Evolutionary conservation across 2,329 filamentous ascomycete species (phyloP), one percentile per base, ranked within the genome.

Genomic region (Dichotomopilus funicola): DNA sequence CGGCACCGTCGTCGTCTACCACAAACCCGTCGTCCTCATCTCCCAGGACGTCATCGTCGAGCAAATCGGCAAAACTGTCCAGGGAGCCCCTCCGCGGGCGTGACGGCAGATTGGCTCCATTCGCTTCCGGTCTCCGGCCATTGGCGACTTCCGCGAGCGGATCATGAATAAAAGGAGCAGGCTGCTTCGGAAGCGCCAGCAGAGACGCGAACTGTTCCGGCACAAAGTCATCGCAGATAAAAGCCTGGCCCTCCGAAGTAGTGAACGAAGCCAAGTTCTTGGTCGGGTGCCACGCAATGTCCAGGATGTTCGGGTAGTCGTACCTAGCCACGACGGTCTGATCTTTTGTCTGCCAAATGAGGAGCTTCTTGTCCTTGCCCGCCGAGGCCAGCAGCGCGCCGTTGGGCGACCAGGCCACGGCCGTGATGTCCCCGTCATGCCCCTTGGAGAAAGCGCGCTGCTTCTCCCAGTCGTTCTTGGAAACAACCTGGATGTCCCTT

Each of bases 361-460:
- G 69, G 4, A 95, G 73, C 67, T 83, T 89, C 63, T 81, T 79
- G 65, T 88, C 85, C 62, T 82, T 83, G 59, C 76, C 83, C 12
- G 86, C 83, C 13, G 83, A 83, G 8, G 85, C 90, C 27, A 99
- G 77, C 65, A 99, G 77, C 1, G 91, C 89, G 41, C 94, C 94
- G 67, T 99, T 99, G 1, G 91, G 90, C 11, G 92, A 96, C 94
- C 94, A 99, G 38, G 88, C 85, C 38, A 95, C 73, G 6, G 91
- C 88, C 0, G 90, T 96, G 56, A 99, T 86, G 62, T 95, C 88
- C 13, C 86, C 86, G 43, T 84, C 83, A 67, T 97, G 94, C 0
- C 87, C 90, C 35, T 85, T 84, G 11, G 83, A 75, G 68, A 99
- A 99, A 0, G 76, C 73, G 58, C 87, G 82, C 69, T 97, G 91